Evolutionary conservation across 768 basidiomycete genomes (phyloP).

Genomic region (Pleurotus ostreatus): DNA sequence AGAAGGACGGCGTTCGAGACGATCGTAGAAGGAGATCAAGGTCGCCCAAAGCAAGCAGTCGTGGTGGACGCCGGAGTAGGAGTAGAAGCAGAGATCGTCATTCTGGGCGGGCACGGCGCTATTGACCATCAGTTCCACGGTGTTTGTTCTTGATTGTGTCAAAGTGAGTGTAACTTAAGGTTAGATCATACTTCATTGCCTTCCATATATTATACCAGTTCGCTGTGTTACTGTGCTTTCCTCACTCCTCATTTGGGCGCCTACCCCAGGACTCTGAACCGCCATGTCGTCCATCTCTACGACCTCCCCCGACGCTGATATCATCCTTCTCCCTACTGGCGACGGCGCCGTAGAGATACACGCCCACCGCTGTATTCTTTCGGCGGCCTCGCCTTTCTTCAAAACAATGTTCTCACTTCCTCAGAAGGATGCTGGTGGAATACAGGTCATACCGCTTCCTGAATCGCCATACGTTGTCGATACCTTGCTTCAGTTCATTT

Average conservation of each 20-base stretch:
- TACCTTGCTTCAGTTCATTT: conserved; percentile 54
- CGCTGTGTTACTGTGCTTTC: neutral
- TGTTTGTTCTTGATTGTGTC: conserved; percentile 3
- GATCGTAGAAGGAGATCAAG: conserved; percentile 31
- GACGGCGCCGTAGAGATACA: conserved; percentile 44
- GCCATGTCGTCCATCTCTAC: conserved; percentile 8
- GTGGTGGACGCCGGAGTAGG: conserved; percentile 20
- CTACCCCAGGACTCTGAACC: neutral
- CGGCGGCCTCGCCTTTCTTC: conserved; percentile 66
- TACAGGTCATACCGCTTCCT: conserved; percentile 51
- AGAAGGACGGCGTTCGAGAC: conserved; percentile 23
- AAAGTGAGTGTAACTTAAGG: conserved; percentile 2
- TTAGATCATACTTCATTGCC: neutral
- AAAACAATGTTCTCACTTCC: conserved; percentile 64
- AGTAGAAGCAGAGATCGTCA: conserved; percentile 25
- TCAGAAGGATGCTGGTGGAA: conserved; percentile 30
- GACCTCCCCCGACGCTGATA: conserved; percentile 44
- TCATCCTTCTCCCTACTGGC: conserved; percentile 44
- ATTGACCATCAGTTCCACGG: neutral
- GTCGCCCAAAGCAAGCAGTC: conserved; percentile 23
- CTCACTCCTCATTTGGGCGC: neutral
- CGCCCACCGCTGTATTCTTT: conserved; percentile 59
- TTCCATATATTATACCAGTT: neutral
- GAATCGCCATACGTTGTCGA: conserved; percentile 45
- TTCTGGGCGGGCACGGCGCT: conserved; percentile 2